phyloP scores from a whole-genome alignment of 495 filamentous ascomycete genomes.

The Hypoxylon crocopeplum region DNA sequence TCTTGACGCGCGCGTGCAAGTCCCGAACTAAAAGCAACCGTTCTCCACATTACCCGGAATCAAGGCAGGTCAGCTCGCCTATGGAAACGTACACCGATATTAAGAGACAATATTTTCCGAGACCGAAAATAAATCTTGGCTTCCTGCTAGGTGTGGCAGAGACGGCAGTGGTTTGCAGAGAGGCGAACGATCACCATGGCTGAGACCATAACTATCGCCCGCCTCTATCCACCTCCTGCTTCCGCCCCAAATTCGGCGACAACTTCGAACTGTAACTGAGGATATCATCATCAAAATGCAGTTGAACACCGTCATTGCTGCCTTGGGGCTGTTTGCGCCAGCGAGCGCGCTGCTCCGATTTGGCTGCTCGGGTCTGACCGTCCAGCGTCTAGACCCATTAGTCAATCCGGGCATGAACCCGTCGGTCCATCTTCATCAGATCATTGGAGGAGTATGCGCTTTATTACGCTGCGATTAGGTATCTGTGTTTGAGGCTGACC shows the following conservation, averaged over 20 bases:
- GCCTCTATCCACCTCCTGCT: conserved; percentile 7
- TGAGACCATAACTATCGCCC: conserved; percentile 27
- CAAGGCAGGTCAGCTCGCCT: conserved; percentile 30
- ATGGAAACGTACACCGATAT: conserved; percentile 39
- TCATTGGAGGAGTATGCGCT: conserved; percentile 61
- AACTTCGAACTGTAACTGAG: neutral
- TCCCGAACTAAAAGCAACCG: conserved; percentile 19
- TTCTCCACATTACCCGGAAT: conserved; percentile 44
- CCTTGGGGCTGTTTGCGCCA: conserved; percentile 54
- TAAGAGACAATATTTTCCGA: conserved; percentile 37
- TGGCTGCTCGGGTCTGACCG: conserved; percentile 54
- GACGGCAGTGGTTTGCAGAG: conserved; percentile 31
- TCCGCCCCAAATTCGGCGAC: neutral
- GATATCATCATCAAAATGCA: conserved; percentile 40
- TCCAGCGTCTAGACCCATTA: conserved; percentile 51
- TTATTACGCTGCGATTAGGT: conserved; percentile 48
- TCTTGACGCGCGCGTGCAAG: conserved; percentile 6
- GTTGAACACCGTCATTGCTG: conserved; percentile 47
- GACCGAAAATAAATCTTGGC: conserved; percentile 23
- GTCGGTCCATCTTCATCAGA: conserved; percentile 53
- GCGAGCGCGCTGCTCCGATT: conserved; percentile 52
- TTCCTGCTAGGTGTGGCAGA: conserved; percentile 16
- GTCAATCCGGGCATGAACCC: conserved; percentile 48
- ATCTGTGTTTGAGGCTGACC: neutral
- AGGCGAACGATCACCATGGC: conserved; percentile 6